Percentiles rank a stretch among this genome's conserved stretches.
Evolutionary conservation across 257 asterid species (phyloP).

Genomic region (Capsicum baccatum): DNA sequence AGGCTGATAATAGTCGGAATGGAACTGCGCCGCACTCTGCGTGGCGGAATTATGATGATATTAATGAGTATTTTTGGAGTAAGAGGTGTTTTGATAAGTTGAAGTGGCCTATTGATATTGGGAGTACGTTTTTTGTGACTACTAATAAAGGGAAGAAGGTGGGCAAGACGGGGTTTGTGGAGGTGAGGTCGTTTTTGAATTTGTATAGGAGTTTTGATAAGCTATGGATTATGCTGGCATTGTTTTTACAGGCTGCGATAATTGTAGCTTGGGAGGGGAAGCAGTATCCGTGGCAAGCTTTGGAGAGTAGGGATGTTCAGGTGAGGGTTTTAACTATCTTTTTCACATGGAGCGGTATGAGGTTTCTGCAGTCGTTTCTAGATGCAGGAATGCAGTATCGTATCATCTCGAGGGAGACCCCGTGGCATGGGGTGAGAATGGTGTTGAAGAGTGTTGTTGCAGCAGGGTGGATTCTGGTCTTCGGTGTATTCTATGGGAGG

Average conservation of each 20-base stretch:
- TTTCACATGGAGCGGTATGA: constrained; percentile 85
- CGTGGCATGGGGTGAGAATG: constrained; percentile 81
- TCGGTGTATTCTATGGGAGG: constrained; percentile 77
- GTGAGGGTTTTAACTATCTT: constrained; percentile 81
- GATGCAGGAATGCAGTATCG: constrained; percentile 88
- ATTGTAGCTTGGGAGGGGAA: constrained; percentile 84
- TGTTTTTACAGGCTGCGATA: constrained; percentile 86
- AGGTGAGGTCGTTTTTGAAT: constrained; percentile 95
- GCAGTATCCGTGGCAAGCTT: constrained; percentile 80
- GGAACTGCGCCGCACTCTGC: constrained; percentile 98
- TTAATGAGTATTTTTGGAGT: constrained; percentile 97
- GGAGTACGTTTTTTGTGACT: constrained; percentile 85
- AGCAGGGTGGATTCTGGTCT: constrained; percentile 84
- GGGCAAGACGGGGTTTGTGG: constrained; percentile 98
- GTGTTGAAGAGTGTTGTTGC: constrained; percentile 76
- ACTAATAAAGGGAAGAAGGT: constrained; percentile 81
- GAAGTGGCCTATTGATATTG: constrained; percentile 89
- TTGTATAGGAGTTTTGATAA: constrained; percentile 92
- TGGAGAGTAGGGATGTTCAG: constrained; percentile 68
- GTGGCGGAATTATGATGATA: constrained; percentile 96
- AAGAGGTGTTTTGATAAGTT: constrained; percentile 90
- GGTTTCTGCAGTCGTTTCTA: constrained; percentile 85
- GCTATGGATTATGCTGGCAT: constrained; percentile 87
- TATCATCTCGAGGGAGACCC: constrained; percentile 90
- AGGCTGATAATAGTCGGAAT: constrained; percentile 81